phyloP scores from a whole-genome alignment of 2,329 filamentous ascomycete species.

The Endoconidiophora laricicola region DNA sequence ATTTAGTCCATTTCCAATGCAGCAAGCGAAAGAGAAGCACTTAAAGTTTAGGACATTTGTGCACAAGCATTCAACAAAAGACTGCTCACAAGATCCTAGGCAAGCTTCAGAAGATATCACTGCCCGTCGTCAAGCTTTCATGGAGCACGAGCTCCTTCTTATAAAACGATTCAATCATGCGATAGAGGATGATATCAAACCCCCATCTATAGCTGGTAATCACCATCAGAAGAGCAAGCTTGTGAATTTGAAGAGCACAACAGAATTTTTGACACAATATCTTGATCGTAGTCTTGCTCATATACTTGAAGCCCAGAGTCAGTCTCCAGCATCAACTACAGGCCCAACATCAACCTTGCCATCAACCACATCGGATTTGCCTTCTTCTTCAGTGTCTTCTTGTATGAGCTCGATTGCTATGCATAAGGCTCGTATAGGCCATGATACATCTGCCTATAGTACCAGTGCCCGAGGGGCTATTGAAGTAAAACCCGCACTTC shows the following conservation, averaged over 20 bases:
- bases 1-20: neutral
- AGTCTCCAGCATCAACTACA: neutral
- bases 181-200: neutral
- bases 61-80: neutral
- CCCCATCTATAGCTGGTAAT: neutral
- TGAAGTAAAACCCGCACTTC: neutral
- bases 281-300: constrained; percentile 30
- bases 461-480: neutral
- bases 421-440: neutral
- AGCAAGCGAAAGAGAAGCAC: neutral
- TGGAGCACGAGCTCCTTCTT: neutral
- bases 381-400: neutral
- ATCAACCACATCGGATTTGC: no score
- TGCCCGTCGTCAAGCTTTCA: neutral
- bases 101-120: neutral
- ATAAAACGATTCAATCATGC: neutral
- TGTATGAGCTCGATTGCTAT: neutral
- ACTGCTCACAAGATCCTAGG: neutral
- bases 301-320: constrained; percentile 20
- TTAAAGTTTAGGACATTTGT: neutral
- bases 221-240: neutral
- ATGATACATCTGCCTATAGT: neutral
- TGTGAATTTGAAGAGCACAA: constrained; percentile 22
- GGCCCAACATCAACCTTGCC: no score
- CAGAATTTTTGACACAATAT: constrained; percentile 31